Conservation (phyloP, 257 asterid species). For the Solanum virginianum region DNA sequence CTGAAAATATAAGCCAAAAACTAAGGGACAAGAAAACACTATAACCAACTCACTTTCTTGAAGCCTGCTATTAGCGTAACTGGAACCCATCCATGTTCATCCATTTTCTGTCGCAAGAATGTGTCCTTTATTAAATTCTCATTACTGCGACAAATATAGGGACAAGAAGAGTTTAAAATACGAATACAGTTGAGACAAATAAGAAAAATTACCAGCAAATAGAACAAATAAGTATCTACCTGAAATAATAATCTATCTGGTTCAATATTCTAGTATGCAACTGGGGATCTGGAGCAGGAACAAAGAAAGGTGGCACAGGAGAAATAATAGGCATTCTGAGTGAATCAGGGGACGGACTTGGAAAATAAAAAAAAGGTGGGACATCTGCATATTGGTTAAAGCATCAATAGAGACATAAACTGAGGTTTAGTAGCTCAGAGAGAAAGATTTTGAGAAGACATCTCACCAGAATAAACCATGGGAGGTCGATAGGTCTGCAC, state of each 20-base stretch:
- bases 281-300: constrained; percentile 38
- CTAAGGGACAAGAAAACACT: background rate
- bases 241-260: constrained; percentile 70
- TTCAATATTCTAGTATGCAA: constrained; percentile 37
- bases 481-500: constrained; percentile 36
- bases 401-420: constrained; percentile 1
- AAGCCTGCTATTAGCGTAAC: constrained; percentile 58
- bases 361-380: constrained; percentile 29
- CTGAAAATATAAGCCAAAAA: background rate
- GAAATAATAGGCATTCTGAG: constrained; percentile 39
- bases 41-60: constrained; percentile 38
- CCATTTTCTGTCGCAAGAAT: constrained; percentile 68
- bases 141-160: constrained; percentile 25
- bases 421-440: background rate
- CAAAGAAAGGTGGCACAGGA: constrained; percentile 26
- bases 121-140: constrained; percentile 64
- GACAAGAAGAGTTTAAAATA: background rate
- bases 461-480: constrained; percentile 50
- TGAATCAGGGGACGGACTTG: constrained; percentile 40
- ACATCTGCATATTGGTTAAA: constrained; percentile 30
- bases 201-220: background rate
- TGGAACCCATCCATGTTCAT: constrained; percentile 72
- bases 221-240: constrained; percentile 19
- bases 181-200: background rate
- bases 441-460: background rate